Conservation (phyloP, 495 filamentous ascomycete species). For the Tetracladium marchalianum region DNA sequence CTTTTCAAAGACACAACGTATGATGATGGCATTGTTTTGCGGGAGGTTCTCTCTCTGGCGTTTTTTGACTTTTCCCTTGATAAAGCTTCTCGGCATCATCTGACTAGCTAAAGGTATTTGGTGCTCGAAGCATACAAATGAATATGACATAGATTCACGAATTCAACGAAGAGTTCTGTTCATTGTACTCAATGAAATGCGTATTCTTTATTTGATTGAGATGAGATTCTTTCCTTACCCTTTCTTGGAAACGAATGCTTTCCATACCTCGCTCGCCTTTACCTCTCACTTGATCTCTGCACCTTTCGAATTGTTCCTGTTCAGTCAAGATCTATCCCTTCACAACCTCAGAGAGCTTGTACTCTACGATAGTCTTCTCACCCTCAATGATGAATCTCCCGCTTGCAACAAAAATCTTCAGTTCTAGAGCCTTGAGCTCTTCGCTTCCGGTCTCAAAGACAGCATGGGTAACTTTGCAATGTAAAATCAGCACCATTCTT, state of each 20-base stretch:
- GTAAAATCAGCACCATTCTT: not conserved
- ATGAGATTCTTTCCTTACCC: too few species aligned
- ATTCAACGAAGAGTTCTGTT: too few species aligned
- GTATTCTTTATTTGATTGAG: not conserved
- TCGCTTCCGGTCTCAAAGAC: slow-evolving; percentile 43
- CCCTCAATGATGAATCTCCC: slow-evolving; percentile 47
- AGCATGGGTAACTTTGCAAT: slow-evolving; percentile 36
- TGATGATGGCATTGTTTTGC: slow-evolving; percentile 6
- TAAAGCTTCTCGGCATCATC: not conserved
- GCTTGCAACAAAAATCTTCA: slow-evolving; percentile 42
- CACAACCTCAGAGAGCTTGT: slow-evolving; percentile 46
- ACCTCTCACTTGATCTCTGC: not conserved
- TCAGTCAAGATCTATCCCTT: not conserved
- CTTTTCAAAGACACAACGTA: too few species aligned
- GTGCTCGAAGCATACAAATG: not conserved
- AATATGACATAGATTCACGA: not conserved
- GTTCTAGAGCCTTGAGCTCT: slow-evolving; percentile 39
- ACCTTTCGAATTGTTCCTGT: not conserved
- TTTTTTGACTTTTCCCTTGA: slow-evolving; percentile 2
- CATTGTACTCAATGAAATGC: too few species aligned
- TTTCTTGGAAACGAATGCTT: not conserved
- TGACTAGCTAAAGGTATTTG: not conserved
- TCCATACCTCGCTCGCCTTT: too few species aligned
- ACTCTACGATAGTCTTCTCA: slow-evolving; percentile 46
- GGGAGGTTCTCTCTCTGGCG: not conserved